Evolutionary conservation across 257 asterid species (phyloP), one percentile per base, ranked within the genome.

Genomic region (Jacaranda copaia): DNA sequence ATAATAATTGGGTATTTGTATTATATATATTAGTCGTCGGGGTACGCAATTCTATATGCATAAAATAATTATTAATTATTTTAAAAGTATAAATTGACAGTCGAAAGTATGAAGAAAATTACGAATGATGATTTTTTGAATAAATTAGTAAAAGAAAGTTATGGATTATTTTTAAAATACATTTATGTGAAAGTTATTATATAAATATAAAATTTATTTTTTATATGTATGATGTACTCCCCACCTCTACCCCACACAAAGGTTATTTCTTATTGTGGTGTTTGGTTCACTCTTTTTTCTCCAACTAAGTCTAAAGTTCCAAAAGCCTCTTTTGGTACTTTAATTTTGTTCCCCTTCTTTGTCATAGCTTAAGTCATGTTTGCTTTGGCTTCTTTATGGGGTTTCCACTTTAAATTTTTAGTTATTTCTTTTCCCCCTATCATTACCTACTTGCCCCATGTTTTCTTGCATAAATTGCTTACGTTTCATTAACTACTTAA

Each of bases 251-350:
- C 72, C 67, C 46, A 14, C 72, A 32, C 19, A 58, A 70, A 46
- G 68, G 52, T 18, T 35, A 42, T 68, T 73, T 72, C 36, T 75
- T 48, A 42, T 51, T 70, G 68, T 61, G 72, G 77, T 78, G 75
- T 70, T 83, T 71, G 81, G 74, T 74, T 80, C 81, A 84, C 71
- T 62, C 77, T 76, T 78, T 75, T 84, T 81, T 42, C 82, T 77
- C 63, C 76, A 72, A 75, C 72, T 59, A 16, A 75, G 65, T 69
- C 71, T 70, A 84, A 88, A 82, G 87, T 72, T 42, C 70, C 65
- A 82, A 82, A 88, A 86, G 88, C 78, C 65, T 73, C 88, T 85
- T 80, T 83, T 61, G 51, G 60, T 16, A 53, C 84, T 78, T 71
- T 74, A 75, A 49, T 71, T 73, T 66, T 59, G 69, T 77, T 67